These are phyloP conservation scores for Fraxinus anomala DNA, from an alignment of 257 asterid species.

Conservation along the genomic window DNA sequence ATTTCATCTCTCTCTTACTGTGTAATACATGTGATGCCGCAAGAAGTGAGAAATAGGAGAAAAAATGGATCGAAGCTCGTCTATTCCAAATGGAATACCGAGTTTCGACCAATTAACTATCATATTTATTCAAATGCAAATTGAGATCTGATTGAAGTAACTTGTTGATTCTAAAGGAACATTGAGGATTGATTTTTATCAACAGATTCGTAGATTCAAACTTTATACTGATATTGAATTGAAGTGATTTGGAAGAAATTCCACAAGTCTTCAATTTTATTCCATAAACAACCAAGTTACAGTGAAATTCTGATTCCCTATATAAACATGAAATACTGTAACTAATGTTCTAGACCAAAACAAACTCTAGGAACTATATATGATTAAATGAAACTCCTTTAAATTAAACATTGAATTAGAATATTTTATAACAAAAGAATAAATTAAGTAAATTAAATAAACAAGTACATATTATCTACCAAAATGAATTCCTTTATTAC, in stretches of 20 bases:
- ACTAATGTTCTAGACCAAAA: constrained; percentile 3
- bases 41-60: background rate
- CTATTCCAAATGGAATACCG: background rate
- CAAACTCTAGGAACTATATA: background rate
- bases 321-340: background rate
- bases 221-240: background rate
- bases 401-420: background rate
- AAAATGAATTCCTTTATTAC: background rate
- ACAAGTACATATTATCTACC: background rate
- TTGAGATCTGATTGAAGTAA: background rate
- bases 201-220: background rate
- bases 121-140: background rate
- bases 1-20: constrained; percentile 5
- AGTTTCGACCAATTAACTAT: background rate
- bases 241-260: background rate
- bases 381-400: background rate
- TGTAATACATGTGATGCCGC: constrained; percentile 5
- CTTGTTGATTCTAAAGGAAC: background rate
- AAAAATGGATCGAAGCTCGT: background rate
- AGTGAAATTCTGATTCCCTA: background rate
- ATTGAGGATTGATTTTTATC: background rate
- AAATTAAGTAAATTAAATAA: background rate
- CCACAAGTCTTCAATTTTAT: background rate
- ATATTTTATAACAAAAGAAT: background rate
- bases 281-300: background rate